Conservation (phyloP, 2,329 filamentous ascomycete species). For the Hypoxylon sp. region DNA sequence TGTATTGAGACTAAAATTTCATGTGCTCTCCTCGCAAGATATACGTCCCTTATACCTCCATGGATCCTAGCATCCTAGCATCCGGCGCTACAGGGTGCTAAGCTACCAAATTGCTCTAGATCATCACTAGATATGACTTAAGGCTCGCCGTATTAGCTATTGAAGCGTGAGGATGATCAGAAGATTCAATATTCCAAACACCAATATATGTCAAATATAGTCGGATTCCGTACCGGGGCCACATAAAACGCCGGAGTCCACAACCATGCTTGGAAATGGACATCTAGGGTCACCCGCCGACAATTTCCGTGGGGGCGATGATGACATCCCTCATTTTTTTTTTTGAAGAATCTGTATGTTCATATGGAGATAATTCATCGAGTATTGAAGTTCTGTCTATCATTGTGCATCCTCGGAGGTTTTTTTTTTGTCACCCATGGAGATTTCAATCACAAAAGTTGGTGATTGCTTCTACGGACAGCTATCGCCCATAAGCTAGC, state of each 20-base stretch:
- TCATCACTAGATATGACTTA: too few relatives aligned
- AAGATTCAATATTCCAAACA: conserved; percentile 11
- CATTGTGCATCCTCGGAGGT: conserved; percentile 22
- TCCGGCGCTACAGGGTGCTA: too few relatives aligned
- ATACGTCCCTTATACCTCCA: too few relatives aligned
- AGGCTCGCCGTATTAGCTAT: not conserved
- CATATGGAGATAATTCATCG: not conserved
- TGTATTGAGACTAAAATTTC: too few relatives aligned
- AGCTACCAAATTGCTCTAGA: too few relatives aligned
- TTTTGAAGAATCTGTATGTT: not conserved
- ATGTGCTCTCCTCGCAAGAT: too few relatives aligned
- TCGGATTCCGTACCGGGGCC: conserved; percentile 5
- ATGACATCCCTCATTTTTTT: not conserved
- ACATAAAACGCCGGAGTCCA: conserved; percentile 1
- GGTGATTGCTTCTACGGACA: conserved; percentile 7
- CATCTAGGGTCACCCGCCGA: not conserved
- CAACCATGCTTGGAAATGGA: not conserved
- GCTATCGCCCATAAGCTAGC: conserved; percentile 6
- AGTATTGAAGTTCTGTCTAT: not conserved
- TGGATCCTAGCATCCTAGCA: too few relatives aligned
- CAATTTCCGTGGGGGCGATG: not conserved
- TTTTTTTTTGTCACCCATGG: conserved; percentile 31
- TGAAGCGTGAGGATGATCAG: not conserved
- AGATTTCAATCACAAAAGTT: conserved; percentile 16
- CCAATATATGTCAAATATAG: not conserved